Base-by-base conservation (phyloP, 306 rosid genomes). In the Inga laurina region DNA sequence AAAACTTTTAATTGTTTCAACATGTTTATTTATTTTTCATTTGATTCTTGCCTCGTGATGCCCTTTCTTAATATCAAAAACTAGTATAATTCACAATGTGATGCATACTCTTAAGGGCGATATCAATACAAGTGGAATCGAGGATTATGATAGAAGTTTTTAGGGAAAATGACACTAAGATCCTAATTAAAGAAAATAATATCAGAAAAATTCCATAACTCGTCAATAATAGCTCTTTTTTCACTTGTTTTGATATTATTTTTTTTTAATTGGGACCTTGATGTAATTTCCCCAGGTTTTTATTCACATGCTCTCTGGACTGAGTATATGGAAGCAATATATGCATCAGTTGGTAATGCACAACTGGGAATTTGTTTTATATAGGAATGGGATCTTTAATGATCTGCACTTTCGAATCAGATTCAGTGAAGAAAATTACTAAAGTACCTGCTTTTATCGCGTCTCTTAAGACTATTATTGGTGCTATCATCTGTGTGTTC, bases 371-470 rank as follows among this genome's bases (percentile, higher is more conserved):
- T 32, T 75, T 27, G 35, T 35, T 37, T 64, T 11, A 27, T 13
- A 19, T 43, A 32, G 79, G 51, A 45, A 14, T 51, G 34, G 71
- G 52, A 45, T 30, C 57, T 19, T 18, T 77, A 44, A 27, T 35
- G 43, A 30, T 64, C 41, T 30, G 41, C 70, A 3, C 10, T 30
- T 5, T 35, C 10, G 37, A n/a, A 32, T n/a, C 66, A 77, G 18
- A 41, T 46, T 11, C 65, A 59, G 2, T 46, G 39, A 82, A 30
- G 51, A 71, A 76, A 71, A 66, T 52, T 46, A 14, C 46, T 8
- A 67, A 24, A 65, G 18, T 87, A 91, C 95, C 95, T 87, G 86
- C 73, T 82, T 75, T 77, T 48, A 61, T 78, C 76, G 79, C 62
- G 59, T 76, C 18, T 84, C 81, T 80, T 74, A 22, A 48, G 35